A percentile compares a stretch with the other conserved stretches of the same genome.
Conservation (phyloP, 345 rosid genomes). For the Syzygium oleosum region DNA sequence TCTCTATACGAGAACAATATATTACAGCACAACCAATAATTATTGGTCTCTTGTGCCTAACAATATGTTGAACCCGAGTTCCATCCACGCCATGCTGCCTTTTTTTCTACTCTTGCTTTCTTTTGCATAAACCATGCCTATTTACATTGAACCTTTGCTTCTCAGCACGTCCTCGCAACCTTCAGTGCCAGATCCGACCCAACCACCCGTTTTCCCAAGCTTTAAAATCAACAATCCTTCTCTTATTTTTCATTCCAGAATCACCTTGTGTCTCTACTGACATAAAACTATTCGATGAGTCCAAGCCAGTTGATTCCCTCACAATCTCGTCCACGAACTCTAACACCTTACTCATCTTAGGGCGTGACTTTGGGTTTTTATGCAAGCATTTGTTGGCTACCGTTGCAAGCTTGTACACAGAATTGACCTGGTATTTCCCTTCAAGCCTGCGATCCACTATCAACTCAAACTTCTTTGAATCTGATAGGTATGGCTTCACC, state of each 20-base stretch:
- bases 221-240: conserved; percentile 11
- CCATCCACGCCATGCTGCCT: not conserved
- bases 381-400: conserved; percentile 73
- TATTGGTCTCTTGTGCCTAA: not conserved
- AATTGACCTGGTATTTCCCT: conserved; percentile 33
- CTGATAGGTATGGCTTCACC: conserved; percentile 68
- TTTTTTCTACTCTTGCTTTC: not conserved
- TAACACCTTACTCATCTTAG: conserved; percentile 89
- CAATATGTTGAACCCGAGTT: not conserved
- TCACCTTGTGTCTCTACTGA: not conserved
- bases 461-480: conserved; percentile 39
- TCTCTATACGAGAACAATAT: not conserved
- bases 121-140: not conserved
- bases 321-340: conserved; percentile 48
- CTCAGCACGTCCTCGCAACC: conserved; percentile 32
- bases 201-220: conserved; percentile 35
- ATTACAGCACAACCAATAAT: not conserved
- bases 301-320: conserved; percentile 27
- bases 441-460: conserved; percentile 69
- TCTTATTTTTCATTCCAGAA: not conserved
- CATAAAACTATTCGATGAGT: conserved; percentile 19
- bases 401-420: conserved; percentile 52
- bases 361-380: conserved; percentile 66
- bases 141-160: not conserved
- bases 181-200: conserved; percentile 36